A percentile compares a stretch with the other conserved stretches of the same genome.
phyloP scores from a whole-genome alignment of 495 filamentous ascomycete genomes.

The Aspergillus panamensis region DNA sequence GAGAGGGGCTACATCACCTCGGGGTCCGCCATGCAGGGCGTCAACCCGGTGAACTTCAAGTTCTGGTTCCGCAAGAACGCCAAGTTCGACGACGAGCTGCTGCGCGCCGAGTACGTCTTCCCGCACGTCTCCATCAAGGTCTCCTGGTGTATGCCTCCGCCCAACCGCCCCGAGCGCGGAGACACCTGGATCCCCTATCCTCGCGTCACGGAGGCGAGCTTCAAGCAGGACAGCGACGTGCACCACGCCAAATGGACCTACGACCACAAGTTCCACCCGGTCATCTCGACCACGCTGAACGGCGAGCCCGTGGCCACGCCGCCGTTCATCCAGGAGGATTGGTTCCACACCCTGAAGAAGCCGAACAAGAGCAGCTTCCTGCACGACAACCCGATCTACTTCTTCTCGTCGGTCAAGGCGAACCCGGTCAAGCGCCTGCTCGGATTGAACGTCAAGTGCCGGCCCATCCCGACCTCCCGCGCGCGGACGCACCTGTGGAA shows the following conservation, averaged over 20 bases:
- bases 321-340: conserved; percentile 54
- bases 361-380: conserved; percentile 50
- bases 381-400: conserved; percentile 54
- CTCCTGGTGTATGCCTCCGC: conserved; percentile 54
- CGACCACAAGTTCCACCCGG: conserved; percentile 59
- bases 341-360: conserved; percentile 52
- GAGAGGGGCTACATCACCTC: conserved; percentile 48
- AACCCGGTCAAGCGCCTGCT: conserved; percentile 44
- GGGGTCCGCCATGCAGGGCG: conserved; percentile 51
- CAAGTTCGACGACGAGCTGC: conserved; percentile 52
- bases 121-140: conserved; percentile 51
- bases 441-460: conserved; percentile 44
- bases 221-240: conserved; percentile 46
- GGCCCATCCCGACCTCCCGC: conserved; percentile 52
- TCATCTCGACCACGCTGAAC: conserved; percentile 54
- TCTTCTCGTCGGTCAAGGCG: conserved; percentile 43
- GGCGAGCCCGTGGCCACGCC: conserved; percentile 49
- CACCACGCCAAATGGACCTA: conserved; percentile 54
- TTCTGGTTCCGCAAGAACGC: conserved; percentile 54
- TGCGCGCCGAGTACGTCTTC: conserved; percentile 53
- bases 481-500: conserved; percentile 60
- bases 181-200: conserved; percentile 59
- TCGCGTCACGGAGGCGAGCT: conserved; percentile 54
- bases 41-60: conserved; percentile 50
- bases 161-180: conserved; percentile 45